A percentile compares a stretch with the other conserved stretches of the same genome.
Conservation (phyloP, 225 moss, liverwort and hornwort genomes). For the Marchantia polymorpha region DNA sequence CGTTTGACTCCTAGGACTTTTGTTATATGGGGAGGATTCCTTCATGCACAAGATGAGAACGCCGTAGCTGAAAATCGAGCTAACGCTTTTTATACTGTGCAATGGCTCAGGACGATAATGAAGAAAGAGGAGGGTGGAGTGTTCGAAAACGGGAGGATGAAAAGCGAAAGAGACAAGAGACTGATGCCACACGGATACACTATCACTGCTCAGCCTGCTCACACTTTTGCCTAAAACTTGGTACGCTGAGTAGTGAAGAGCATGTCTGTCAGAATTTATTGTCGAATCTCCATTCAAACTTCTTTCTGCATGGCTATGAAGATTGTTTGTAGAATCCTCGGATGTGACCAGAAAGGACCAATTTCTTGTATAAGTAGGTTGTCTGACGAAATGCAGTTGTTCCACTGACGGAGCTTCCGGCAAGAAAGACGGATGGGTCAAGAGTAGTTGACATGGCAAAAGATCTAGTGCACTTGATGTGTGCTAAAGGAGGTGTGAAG, state of each 20-base stretch:
- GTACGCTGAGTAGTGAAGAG: constrained; percentile 1
- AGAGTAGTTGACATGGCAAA: constrained; percentile 32
- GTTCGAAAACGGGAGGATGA: constrained; percentile 33
- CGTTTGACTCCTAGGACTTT: no score
- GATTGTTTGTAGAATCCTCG: neutral
- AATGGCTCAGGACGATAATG: constrained; percentile 28
- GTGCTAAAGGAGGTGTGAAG: constrained; percentile 37
- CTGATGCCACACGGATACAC: constrained; percentile 26
- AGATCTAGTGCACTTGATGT: constrained; percentile 30
- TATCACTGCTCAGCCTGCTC: constrained; percentile 36
- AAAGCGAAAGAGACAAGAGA: constrained; percentile 24
- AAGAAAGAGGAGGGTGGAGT: constrained; percentile 41
- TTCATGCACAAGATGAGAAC: no score
- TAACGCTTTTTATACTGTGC: neutral
- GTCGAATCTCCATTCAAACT: neutral
- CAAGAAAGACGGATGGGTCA: constrained; percentile 35
- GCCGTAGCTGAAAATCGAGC: no score
- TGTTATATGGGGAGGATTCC: no score
- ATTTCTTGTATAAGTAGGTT: neutral
- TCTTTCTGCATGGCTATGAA: neutral
- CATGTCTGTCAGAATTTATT: neutral
- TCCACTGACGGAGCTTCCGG: constrained; percentile 30
- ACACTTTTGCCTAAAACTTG: constrained; percentile 33
- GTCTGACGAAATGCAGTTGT: constrained; percentile 26
- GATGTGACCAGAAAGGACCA: no score